Conservation (phyloP, 371 early-diverging fungal genomes). For the Dentiscutata heterogama region DNA sequence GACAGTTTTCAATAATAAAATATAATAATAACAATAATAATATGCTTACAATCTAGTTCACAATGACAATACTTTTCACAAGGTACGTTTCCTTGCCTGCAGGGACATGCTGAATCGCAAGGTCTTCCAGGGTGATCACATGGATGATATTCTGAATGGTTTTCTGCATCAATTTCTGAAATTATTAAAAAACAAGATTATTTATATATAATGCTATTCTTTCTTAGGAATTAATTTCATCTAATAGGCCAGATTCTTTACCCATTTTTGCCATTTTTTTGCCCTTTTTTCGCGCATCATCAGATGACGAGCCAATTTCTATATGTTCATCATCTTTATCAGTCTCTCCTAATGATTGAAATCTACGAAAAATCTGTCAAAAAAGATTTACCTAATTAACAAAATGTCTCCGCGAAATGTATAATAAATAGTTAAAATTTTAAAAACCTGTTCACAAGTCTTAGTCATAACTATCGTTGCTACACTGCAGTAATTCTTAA, state of each 20-base stretch:
- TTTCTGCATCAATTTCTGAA: conserved; percentile 40
- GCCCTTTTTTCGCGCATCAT: conserved; percentile 11
- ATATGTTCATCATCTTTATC: conserved; percentile 25
- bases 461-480: conserved; percentile 35
- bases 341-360: not conserved
- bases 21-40: not conserved
- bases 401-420: not conserved
- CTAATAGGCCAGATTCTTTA: not conserved
- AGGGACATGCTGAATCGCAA: conserved; percentile 33
- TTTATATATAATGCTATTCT: not conserved
- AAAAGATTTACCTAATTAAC: not conserved
- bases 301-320: conserved; percentile 17
- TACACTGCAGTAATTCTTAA: conserved; percentile 34
- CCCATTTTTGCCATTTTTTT: conserved; percentile 33
- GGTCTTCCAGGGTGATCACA: conserved; percentile 42
- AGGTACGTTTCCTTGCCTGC: conserved; percentile 27
- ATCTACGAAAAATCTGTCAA: conserved; percentile 31
- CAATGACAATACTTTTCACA: conserved; percentile 46
- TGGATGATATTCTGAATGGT: conserved; percentile 41
- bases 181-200: not conserved
- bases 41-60: conserved; percentile 36
- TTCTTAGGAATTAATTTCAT: not conserved
- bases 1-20: not conserved
- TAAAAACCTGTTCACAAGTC: conserved; percentile 39
- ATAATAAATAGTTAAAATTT: not conserved